These are phyloP conservation scores for Bondarzewia mesenterica DNA, from an alignment of 1,284 basidiomycete genomes.

Conservation along the genomic window DNA sequence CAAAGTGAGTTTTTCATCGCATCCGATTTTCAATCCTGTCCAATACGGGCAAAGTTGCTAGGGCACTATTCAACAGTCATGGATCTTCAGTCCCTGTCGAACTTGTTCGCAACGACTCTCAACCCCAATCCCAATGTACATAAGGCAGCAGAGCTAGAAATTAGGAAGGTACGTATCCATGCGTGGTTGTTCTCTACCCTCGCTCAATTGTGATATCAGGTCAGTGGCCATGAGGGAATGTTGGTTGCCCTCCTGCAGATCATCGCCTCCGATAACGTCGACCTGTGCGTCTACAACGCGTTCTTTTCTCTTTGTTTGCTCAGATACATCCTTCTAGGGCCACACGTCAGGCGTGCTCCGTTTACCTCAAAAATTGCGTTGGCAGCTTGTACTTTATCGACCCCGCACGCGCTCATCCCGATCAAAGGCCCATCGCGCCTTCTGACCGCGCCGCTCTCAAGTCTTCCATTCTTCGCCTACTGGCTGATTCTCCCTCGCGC, in stretches of 20 bases:
- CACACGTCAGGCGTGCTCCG: slow-evolving; percentile 71
- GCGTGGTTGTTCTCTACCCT: not conserved
- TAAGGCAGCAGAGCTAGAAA: slow-evolving; percentile 74
- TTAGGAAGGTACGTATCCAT: slow-evolving; percentile 56
- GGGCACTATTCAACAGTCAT: slow-evolving; percentile 26
- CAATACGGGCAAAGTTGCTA: too few species aligned
- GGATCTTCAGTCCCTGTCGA: slow-evolving; percentile 71
- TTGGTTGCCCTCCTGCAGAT: slow-evolving; percentile 75
- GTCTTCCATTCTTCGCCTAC: slow-evolving; percentile 54
- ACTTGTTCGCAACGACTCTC: slow-evolving; percentile 72
- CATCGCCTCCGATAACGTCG: slow-evolving; percentile 65
- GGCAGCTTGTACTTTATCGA: slow-evolving; percentile 52
- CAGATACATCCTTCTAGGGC: slow-evolving; percentile 33
- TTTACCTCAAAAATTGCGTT: slow-evolving; percentile 84
- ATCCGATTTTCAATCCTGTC: not conserved
- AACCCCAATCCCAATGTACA: slow-evolving; percentile 81
- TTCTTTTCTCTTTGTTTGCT: slow-evolving; percentile 15
- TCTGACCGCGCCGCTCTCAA: slow-evolving; percentile 68
- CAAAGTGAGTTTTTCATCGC: not conserved
- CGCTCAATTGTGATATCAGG: slow-evolving; percentile 30
- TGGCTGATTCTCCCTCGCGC: slow-evolving; percentile 60
- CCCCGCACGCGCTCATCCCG: slow-evolving; percentile 36
- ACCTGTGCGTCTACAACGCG: slow-evolving; percentile 58
- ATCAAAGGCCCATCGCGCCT: slow-evolving; percentile 49
- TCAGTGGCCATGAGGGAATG: slow-evolving; percentile 72